These are phyloP conservation scores for Cicer yamashitae DNA, from an alignment of 306 rosid species.

Conservation along the genomic window DNA sequence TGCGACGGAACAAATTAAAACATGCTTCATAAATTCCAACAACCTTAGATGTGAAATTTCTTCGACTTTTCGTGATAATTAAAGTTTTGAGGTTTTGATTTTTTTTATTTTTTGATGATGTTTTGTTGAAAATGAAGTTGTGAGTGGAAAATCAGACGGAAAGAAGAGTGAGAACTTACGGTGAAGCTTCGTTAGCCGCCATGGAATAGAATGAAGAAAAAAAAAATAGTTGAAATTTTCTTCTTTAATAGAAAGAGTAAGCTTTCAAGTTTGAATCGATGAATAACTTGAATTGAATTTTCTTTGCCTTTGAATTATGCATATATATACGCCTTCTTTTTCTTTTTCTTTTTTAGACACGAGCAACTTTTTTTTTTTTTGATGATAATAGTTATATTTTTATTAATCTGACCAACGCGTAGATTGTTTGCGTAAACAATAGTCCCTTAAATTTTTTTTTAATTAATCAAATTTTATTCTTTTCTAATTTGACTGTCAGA, in stretches of 20 bases:
- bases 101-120: background rate
- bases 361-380: too few species aligned
- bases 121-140: background rate
- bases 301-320: too few species aligned
- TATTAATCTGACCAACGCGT: too few species aligned
- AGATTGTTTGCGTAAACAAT: too few species aligned
- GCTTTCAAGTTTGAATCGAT: background rate
- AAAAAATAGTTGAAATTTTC: background rate
- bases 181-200: conserved; percentile 73
- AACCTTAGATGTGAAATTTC: background rate
- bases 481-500: too few species aligned
- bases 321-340: too few species aligned
- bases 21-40: background rate
- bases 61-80: conserved; percentile 18
- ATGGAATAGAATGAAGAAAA: conserved; percentile 43
- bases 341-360: too few species aligned
- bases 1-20: background rate
- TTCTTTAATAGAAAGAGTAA: background rate
- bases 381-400: too few species aligned
- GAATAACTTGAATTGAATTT: too few species aligned
- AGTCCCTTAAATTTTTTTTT: too few species aligned
- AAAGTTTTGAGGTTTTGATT: background rate
- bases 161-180: conserved; percentile 56
- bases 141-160: background rate
- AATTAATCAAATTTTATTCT: too few species aligned